Evolutionary conservation across 106 monocot species (phyloP).

Genomic region (Triglochin maritima): DNA sequence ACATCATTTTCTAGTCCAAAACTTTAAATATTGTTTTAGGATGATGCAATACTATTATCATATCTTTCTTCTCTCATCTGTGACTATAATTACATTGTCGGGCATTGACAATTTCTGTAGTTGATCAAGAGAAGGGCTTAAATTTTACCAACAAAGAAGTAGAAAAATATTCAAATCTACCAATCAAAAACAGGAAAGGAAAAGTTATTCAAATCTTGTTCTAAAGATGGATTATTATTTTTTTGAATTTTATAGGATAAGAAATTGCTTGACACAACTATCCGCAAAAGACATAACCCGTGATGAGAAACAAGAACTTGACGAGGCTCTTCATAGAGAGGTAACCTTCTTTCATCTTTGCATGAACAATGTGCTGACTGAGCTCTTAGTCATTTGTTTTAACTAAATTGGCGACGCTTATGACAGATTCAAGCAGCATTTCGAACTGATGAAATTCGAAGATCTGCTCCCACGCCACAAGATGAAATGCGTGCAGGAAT

Average conservation of each 20-base stretch:
- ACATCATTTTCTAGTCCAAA: too few relatives aligned
- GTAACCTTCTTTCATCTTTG: slow-evolving; percentile 16
- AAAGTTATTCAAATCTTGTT: background rate
- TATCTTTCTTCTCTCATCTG: too few relatives aligned
- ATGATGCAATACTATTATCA: too few relatives aligned
- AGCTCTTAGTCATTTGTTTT: background rate
- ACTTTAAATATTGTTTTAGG: too few relatives aligned
- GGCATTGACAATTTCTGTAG: too few relatives aligned
- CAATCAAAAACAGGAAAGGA: background rate
- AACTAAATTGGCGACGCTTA: background rate
- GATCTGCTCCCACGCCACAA: slow-evolving; percentile 86
- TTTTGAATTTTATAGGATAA: slow-evolving; percentile 42
- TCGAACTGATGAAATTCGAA: slow-evolving; percentile 94
- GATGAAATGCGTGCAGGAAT: slow-evolving; percentile 99
- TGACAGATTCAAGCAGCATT: slow-evolving; percentile 95
- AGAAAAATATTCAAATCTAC: background rate
- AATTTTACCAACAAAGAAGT: too few relatives aligned
- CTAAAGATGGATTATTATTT: slow-evolving; percentile 1
- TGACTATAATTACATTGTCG: too few relatives aligned
- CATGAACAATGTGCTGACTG: background rate
- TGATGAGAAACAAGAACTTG: slow-evolving; percentile 94
- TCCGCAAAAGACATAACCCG: slow-evolving; percentile 91
- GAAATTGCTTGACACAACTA: slow-evolving; percentile 72
- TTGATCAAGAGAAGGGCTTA: too few relatives aligned
- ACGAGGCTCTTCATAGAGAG: slow-evolving; percentile 94